Percentiles rank a stretch among this genome's conserved stretches.
These are phyloP conservation scores for Emergomyces pasteurianus DNA, from an alignment of 2,329 filamentous ascomycete genomes.

Conservation along the genomic window DNA sequence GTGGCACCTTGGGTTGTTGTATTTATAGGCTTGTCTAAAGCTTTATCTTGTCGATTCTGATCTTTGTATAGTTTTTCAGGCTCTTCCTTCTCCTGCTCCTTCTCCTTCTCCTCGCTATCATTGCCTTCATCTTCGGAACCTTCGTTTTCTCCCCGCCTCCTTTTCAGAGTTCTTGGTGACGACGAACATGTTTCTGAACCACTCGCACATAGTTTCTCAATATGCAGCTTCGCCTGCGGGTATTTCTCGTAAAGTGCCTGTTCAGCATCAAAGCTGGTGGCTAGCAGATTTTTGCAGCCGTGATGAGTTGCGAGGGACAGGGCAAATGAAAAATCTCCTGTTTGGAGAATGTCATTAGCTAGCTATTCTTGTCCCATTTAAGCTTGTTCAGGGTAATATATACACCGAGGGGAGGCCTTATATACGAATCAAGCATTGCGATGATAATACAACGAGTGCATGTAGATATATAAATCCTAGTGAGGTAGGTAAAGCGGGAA, in stretches of 20 bases:
- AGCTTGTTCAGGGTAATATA: not conserved
- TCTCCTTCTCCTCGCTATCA: not conserved
- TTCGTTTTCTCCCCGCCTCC: slow-evolving; percentile 12
- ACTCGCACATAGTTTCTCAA: slow-evolving; percentile 30
- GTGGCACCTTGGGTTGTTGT: not conserved
- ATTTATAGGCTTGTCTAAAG: not conserved
- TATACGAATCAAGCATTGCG: not conserved
- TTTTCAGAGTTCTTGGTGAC: slow-evolving; percentile 4
- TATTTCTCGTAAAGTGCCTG: slow-evolving; percentile 55
- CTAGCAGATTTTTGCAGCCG: slow-evolving; percentile 27
- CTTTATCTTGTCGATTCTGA: not conserved
- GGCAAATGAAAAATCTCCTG: slow-evolving; percentile 39
- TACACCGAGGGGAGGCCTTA: not conserved
- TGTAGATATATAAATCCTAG: not conserved
- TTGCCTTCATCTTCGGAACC: not conserved
- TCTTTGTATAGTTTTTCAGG: slow-evolving; percentile 10
- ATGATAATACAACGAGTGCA: not conserved
- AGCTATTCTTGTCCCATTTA: not conserved
- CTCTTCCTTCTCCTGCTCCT: not conserved
- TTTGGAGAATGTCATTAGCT: slow-evolving; percentile 9
- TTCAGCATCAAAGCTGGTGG: slow-evolving; percentile 35
- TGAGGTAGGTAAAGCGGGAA: not conserved
- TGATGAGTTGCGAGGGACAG: slow-evolving; percentile 32
- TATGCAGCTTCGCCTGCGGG: slow-evolving; percentile 53
- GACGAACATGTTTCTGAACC: not conserved